Evolutionary conservation across 345 rosid species (phyloP).

Genomic region (Nephelium lappaceum): DNA sequence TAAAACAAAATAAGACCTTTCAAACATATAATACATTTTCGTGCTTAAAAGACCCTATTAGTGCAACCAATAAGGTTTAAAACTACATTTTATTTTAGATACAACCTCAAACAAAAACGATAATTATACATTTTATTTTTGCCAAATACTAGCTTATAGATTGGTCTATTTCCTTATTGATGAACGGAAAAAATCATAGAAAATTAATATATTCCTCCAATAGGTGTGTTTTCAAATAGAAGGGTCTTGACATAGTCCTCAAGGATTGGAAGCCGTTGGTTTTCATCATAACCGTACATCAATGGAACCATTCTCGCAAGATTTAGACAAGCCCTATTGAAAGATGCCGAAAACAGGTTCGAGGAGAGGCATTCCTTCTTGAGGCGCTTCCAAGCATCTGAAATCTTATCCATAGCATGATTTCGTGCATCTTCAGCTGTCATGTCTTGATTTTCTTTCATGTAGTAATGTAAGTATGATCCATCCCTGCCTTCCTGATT

Average conservation of each 20-base stretch:
- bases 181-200: too few species aligned
- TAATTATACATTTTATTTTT: too few species aligned
- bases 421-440: constrained; percentile 36
- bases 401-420: constrained; percentile 39
- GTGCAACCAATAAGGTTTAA: too few species aligned
- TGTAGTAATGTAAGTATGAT: constrained; percentile 48
- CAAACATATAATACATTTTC: too few species aligned
- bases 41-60: too few species aligned
- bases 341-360: constrained; percentile 37
- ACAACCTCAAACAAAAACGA: too few species aligned
- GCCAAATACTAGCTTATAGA: too few species aligned
- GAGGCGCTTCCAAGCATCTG: constrained; percentile 57
- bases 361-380: constrained; percentile 48
- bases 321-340: constrained; percentile 21
- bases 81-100: too few species aligned
- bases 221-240: not conserved
- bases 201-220: constrained; percentile 20
- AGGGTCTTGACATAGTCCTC: constrained; percentile 33
- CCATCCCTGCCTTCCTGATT: constrained; percentile 50
- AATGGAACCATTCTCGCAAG: constrained; percentile 58
- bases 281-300: constrained; percentile 53
- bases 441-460: constrained; percentile 39
- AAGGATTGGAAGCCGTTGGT: constrained; percentile 44
- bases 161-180: too few species aligned
- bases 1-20: too few species aligned